Conservation (phyloP, 768 basidiomycete species). For the Lepiota subincarnata region DNA sequence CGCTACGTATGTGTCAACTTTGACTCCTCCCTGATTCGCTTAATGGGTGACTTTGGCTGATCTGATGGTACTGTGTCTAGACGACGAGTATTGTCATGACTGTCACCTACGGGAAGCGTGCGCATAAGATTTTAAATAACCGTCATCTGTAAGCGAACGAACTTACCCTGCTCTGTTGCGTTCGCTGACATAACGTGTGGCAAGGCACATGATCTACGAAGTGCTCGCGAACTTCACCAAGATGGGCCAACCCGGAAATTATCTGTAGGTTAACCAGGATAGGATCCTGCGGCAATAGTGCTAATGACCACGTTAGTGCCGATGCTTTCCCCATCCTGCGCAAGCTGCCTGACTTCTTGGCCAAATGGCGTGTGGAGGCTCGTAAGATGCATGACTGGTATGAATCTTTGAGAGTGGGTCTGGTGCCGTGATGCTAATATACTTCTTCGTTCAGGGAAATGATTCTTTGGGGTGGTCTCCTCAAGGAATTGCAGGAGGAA, state of each 20-base stretch:
- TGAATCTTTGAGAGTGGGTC: background rate
- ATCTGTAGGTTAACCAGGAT: slow-evolving; percentile 15
- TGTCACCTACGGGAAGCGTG: slow-evolving; percentile 20
- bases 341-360: slow-evolving; percentile 22
- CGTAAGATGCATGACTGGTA: slow-evolving; percentile 24
- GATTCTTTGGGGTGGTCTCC: slow-evolving; percentile 23
- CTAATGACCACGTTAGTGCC: slow-evolving; percentile 12
- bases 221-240: slow-evolving; percentile 21
- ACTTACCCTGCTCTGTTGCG: background rate
- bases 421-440: background rate
- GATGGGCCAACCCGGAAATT: slow-evolving; percentile 23
- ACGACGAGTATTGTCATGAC: slow-evolving; percentile 23
- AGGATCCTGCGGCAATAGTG: background rate
- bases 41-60: background rate
- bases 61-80: slow-evolving; percentile 4
- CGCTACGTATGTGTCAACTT: slow-evolving; percentile 20
- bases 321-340: slow-evolving; percentile 24
- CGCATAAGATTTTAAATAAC: slow-evolving; percentile 18
- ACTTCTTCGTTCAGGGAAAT: slow-evolving; percentile 19
- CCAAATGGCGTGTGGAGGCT: slow-evolving; percentile 22
- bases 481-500: slow-evolving; percentile 19
- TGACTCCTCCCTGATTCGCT: background rate
- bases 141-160: slow-evolving; percentile 15
- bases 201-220: slow-evolving; percentile 22
- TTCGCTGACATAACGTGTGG: background rate